These are phyloP conservation scores for Phytophthora multivora DNA, from an alignment of 352 stramenopile species.

Conservation along the genomic window DNA sequence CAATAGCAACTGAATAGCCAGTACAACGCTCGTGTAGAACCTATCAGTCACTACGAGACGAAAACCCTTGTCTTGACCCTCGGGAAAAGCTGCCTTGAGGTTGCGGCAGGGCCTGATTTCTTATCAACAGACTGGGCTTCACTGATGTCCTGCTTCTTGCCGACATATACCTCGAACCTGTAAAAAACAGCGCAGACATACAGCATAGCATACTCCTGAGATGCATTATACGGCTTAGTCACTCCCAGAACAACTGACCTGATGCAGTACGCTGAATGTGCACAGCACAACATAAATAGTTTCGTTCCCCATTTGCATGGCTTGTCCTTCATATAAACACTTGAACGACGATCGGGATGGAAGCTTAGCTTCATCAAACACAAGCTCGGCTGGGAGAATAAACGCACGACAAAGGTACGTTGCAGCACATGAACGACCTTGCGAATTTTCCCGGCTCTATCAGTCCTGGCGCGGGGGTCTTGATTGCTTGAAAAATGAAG, in stretches of 20 bases:
- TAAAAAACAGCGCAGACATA: neutral
- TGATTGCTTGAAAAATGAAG: no score
- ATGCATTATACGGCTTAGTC: neutral
- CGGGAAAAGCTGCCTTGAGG: neutral
- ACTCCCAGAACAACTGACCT: neutral
- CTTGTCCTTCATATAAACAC: neutral
- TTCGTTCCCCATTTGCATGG: neutral
- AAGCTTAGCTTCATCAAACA: neutral
- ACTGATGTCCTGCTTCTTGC: neutral
- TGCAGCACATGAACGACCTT: neutral
- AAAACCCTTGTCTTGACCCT: neutral
- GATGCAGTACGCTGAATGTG: neutral
- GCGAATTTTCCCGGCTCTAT: neutral
- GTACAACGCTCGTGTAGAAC: slow-evolving; percentile 9
- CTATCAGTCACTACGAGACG: slow-evolving; percentile 1
- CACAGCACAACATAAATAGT: neutral
- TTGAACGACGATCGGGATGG: neutral
- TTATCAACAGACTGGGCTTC: neutral
- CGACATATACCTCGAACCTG: neutral
- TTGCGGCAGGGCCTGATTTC: neutral
- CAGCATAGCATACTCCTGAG: neutral
- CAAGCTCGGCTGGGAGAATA: neutral
- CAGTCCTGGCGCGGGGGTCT: no score
- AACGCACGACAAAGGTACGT: neutral
- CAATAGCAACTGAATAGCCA: slow-evolving; percentile 1